Percentiles rank a stretch among this genome's conserved stretches.
phyloP scores from a whole-genome alignment of 1,139 yeast genomes.

The Meyerozyma guilliermondii region DNA sequence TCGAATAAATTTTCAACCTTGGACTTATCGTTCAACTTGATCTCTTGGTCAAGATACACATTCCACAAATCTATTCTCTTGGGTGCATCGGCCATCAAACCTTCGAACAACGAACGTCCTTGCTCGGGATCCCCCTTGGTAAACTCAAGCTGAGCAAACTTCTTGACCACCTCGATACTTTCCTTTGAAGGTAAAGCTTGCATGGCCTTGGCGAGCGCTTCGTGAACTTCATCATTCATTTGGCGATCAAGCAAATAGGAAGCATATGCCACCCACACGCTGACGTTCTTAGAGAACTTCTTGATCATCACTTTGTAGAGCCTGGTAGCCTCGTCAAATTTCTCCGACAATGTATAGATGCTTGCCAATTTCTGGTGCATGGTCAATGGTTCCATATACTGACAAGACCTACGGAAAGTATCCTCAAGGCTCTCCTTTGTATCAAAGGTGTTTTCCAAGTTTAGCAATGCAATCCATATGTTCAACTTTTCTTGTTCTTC shows the following conservation, averaged over 20 bases:
- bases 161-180: constrained; percentile 77
- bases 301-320: constrained; percentile 65
- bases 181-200: constrained; percentile 67
- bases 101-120: constrained; percentile 92
- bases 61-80: constrained; percentile 93
- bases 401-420: constrained; percentile 76
- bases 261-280: constrained; percentile 79
- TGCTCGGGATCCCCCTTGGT: constrained; percentile 86
- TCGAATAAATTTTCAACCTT: constrained; percentile 78
- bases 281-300: constrained; percentile 70
- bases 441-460: constrained; percentile 93
- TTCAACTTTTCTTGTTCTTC: constrained; percentile 93
- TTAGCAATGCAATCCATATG: constrained; percentile 92
- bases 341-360: constrained; percentile 71
- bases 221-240: constrained; percentile 58
- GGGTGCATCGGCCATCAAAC: constrained; percentile 83
- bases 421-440: constrained; percentile 76
- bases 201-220: constrained; percentile 66
- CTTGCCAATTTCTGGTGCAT: constrained; percentile 78
- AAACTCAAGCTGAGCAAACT: constrained; percentile 87
- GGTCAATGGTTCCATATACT: constrained; percentile 81
- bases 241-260: constrained; percentile 63
- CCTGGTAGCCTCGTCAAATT: constrained; percentile 62
- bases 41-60: constrained; percentile 90
- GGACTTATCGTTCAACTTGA: constrained; percentile 55